Conservation (phyloP, 352 stramenopile genomes). For the Phytopythium chamaehyphon region DNA sequence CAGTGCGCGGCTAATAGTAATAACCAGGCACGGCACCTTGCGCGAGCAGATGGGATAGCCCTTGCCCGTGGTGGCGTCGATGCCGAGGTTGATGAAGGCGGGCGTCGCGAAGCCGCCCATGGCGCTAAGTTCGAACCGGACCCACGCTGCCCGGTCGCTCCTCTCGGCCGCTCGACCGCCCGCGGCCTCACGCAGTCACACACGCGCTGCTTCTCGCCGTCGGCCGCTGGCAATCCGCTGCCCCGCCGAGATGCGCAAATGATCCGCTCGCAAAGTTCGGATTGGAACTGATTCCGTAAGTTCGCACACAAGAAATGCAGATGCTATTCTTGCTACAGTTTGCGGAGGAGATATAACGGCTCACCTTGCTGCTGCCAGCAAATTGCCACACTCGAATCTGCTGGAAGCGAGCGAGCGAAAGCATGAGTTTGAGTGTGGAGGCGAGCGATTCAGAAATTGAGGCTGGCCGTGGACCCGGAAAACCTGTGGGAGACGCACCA, state of each 20-base stretch:
- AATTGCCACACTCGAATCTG: too few relatives aligned
- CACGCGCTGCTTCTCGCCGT: too few relatives aligned
- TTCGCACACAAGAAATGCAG: neutral
- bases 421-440: neutral
- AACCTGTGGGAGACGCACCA: neutral
- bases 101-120: conserved; percentile 63
- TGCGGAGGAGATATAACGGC: too few relatives aligned
- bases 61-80: conserved; percentile 81
- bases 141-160: too few relatives aligned
- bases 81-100: conserved; percentile 77
- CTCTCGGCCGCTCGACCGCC: too few relatives aligned
- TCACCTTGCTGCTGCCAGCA: too few relatives aligned
- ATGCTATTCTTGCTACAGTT: conserved; percentile 3
- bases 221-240: too few relatives aligned
- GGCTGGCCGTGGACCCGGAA: neutral
- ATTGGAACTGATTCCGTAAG: neutral
- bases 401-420: too few relatives aligned
- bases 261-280: neutral
- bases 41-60: conserved; percentile 80
- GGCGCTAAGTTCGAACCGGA: conserved; percentile 3
- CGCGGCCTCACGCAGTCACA: too few relatives aligned
- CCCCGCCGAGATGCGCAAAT: neutral
- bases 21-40: conserved; percentile 43
- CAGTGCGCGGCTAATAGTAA: too few relatives aligned
- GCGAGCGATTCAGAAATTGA: too few relatives aligned